Evolutionary conservation across 148 eudicot genomes (phyloP).

Genomic region (Selenicereus undatus): DNA sequence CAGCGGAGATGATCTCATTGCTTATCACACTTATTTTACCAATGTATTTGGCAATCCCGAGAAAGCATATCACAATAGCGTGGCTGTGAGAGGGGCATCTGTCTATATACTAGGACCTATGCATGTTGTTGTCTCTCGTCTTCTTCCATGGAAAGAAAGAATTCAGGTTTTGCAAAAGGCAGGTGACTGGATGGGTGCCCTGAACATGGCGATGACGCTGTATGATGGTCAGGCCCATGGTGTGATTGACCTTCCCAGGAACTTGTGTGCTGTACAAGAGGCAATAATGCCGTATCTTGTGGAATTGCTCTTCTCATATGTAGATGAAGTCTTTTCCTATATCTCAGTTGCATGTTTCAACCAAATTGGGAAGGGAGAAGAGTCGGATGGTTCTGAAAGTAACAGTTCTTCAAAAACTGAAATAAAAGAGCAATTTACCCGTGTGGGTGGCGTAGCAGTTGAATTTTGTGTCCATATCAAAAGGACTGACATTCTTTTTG

Average conservation of each 20-base stretch:
- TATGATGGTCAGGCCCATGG: conserved; percentile 93
- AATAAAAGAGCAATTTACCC: conserved; percentile 79
- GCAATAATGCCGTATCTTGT: conserved; percentile 72
- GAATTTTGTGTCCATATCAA: conserved; percentile 88
- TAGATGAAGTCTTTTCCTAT: conserved; percentile 92
- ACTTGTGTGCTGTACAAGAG: conserved; percentile 55
- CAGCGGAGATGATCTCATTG: conserved; percentile 67
- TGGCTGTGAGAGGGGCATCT: conserved; percentile 82
- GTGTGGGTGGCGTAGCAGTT: conserved; percentile 97
- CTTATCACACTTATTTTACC: conserved; percentile 71
- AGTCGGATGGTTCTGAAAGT: conserved; percentile 33
- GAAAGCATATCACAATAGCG: conserved; percentile 85
- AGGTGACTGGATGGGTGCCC: conserved; percentile 98
- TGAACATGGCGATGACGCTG: conserved; percentile 87
- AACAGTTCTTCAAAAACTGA: conserved; percentile 39
- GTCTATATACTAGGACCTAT: conserved; percentile 72
- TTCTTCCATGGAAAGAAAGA: conserved; percentile 91
- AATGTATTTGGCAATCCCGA: conserved; percentile 81
- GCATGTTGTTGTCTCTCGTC: conserved; percentile 74
- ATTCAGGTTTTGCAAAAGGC: conserved; percentile 81
- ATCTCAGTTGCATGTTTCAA: conserved; percentile 77
- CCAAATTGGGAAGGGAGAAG: conserved; percentile 55
- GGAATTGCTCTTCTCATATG: conserved; percentile 77
- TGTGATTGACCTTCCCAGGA: conserved; percentile 84
- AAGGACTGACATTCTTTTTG: conserved; percentile 84